A percentile compares a stretch with the other conserved stretches of the same genome.
These are phyloP conservation scores for Calonectria fujianensis DNA, from an alignment of 2,329 filamentous ascomycete genomes.

Conservation along the genomic window DNA sequence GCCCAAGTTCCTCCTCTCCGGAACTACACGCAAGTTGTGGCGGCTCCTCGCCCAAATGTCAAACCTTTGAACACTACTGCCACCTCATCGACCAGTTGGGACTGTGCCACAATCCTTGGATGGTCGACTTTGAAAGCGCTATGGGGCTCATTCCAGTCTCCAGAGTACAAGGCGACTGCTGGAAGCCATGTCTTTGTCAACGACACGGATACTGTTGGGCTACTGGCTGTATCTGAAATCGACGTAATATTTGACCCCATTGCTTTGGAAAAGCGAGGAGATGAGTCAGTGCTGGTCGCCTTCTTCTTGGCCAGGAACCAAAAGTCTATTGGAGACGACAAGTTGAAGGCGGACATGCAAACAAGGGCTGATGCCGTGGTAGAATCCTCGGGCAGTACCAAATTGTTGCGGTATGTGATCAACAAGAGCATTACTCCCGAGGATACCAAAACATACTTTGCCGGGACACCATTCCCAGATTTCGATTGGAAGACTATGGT, in stretches of 20 bases:
- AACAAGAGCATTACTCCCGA: background rate
- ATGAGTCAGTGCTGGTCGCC: background rate
- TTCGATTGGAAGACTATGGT: background rate
- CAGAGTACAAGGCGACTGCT: background rate
- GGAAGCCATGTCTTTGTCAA: background rate
- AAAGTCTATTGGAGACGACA: background rate
- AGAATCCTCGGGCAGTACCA: background rate
- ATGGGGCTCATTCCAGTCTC: background rate
- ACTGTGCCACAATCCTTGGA: background rate
- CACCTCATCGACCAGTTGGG: background rate
- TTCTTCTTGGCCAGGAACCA: background rate
- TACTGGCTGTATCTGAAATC: slow-evolving; percentile 2
- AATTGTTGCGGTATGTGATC: background rate
- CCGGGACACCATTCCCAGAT: background rate
- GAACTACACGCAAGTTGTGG: slow-evolving; percentile 4
- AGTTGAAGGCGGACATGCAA: background rate
- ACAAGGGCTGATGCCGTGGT: background rate
- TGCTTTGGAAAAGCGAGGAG: background rate
- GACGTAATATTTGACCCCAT: background rate
- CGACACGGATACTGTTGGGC: background rate
- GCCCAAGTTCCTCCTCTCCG: background rate
- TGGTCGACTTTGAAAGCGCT: slow-evolving; percentile 10
- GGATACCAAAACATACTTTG: background rate
- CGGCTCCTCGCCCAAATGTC: background rate
- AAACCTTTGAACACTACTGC: background rate